Base-by-base conservation (phyloP, 164 flowering plant genomes). In the Berberis thunbergii region DNA sequence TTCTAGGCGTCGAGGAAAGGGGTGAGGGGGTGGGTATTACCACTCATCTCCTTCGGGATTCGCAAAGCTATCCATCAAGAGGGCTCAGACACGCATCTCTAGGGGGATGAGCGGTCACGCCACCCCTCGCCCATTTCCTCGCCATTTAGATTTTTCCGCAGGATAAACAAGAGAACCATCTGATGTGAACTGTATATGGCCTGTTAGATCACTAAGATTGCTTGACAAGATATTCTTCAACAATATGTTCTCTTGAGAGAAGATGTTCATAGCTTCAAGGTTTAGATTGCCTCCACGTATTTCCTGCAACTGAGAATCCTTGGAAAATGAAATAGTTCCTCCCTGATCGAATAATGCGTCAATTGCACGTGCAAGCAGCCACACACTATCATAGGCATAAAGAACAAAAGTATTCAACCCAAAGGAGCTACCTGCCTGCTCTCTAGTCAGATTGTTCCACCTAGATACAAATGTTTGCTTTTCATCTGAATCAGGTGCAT, bases 311-410 rank as follows among this genome's bases (percentile, higher is more conserved):
- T 60, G 81, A 4, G 95, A 76, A 72, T 84, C 80, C 53, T 78
- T 81, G 10, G 96, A 87, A 74, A 86, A 88, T 13, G 88, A 80
- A 54, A 91, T 71, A 46, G 63, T 67, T 40, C 96, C 93, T 44
- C 95, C 96, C 50, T 83, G 74, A 45, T 81, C 70, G 4, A 91
- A 80, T 64, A 80, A 88, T 10, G 76, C 73, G 64, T 85, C 81
- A 62, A 94, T 46, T 13, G 99, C 99, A 74, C 70, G 86, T 70
- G 99, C 95, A 70, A 83, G 55, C 56, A 82, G 45, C 91, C 87
- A 85, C 38, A 89, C 87, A 46, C 86, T 75, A 72, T 89, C 93
- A 77, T 89, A 89, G 8, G 96, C 96, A 76, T 84, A 81, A 2
- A 85, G 77, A 6, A 86, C 96, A 69, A 82, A 87, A 59, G 83